A percentile compares a stretch with the other conserved stretches of the same genome.
These are phyloP conservation scores for Phytophthora pisi DNA, from an alignment of 352 stramenopile species.

Conservation along the genomic window DNA sequence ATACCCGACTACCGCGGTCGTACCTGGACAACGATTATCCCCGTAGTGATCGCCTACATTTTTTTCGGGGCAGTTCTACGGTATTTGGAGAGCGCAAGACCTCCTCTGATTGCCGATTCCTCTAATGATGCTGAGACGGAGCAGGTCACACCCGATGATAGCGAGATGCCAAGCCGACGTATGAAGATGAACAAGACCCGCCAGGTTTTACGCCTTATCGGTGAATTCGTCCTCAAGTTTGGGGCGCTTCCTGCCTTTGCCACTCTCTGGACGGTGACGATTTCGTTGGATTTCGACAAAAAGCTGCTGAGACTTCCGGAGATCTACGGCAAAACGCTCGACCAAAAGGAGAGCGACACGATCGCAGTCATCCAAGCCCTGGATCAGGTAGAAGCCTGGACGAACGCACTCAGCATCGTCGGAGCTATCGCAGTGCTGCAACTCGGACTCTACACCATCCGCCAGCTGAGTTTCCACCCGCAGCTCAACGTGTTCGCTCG, in stretches of 20 bases:
- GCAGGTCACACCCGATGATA: neutral
- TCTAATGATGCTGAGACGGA: neutral
- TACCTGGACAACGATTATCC: constrained; percentile 1
- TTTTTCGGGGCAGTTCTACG: constrained; percentile 5
- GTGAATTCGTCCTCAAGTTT: constrained; percentile 6
- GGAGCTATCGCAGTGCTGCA: constrained; percentile 1
- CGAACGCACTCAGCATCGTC: constrained; percentile 3
- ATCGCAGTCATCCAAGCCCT: constrained; percentile 1
- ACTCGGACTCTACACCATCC: constrained; percentile 6
- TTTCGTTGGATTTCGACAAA: neutral
- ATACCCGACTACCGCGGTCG: constrained; percentile 6
- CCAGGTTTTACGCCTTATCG: neutral
- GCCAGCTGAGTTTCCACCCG: constrained; percentile 35
- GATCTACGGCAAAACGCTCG: neutral
- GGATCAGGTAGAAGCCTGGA: neutral
- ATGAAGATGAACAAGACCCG: neutral
- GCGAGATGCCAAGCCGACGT: too few species aligned
- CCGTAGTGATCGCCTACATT: constrained; percentile 4
- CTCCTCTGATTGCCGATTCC: neutral
- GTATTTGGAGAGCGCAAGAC: constrained; percentile 4
- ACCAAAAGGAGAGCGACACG: neutral
- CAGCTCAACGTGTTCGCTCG: constrained; percentile 50
- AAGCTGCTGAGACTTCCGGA: neutral
- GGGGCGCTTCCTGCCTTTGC: constrained; percentile 1
- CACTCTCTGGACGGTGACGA: neutral